Evolutionary conservation across 805 yeast species (phyloP), one percentile per base, ranked within the genome.

Genomic region (Tetrapisispora phaffii): DNA sequence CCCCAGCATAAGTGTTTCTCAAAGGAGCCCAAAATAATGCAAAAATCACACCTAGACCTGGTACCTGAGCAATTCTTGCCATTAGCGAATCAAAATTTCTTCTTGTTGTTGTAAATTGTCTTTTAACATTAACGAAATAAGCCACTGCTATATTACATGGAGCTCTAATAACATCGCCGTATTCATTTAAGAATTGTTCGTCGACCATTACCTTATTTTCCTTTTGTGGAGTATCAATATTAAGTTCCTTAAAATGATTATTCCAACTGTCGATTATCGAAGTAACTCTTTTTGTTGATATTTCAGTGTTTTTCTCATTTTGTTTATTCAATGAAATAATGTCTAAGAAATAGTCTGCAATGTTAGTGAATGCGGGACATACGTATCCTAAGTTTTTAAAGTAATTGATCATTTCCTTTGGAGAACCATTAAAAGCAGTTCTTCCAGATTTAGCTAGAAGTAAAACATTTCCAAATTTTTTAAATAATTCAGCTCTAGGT

Each of bases 281-380:
- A 1, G 62, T 56, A 1, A 76, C 80, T 37, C 76, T 59, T 34
- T 50, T 54, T 37, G 65, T 62, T 2, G 76, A 66, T n/a, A 51
- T 52, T 0, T 38, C 39, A 52, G 77, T 82, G 31, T 69, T 62
- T 17, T 52, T 56, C 13, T 60, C 66, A 49, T 64, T 68, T 51
- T 76, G 76, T 9, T 71, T 67, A 47, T 73, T 73, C 17, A 76
- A 70, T 0, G 93, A 80, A 1, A 85, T 74, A 42, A 82, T 58
- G 62, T 87, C 95, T 49, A 86, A 68, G 22, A 82, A 72, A 54
- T 66, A 79, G 59, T 87, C 95, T 1, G 94, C 94, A 29, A 82
- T 73, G 57, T 84, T 85, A 8, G 79, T 74, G 32, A 74, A 61
- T 7, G 61, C 62, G 0, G 93, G 89, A 48, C 84, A 75, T 0